Percentiles rank a stretch among this genome's conserved stretches.
Conservation (phyloP, 805 yeast genomes). For the Osmozyma mogii region DNA sequence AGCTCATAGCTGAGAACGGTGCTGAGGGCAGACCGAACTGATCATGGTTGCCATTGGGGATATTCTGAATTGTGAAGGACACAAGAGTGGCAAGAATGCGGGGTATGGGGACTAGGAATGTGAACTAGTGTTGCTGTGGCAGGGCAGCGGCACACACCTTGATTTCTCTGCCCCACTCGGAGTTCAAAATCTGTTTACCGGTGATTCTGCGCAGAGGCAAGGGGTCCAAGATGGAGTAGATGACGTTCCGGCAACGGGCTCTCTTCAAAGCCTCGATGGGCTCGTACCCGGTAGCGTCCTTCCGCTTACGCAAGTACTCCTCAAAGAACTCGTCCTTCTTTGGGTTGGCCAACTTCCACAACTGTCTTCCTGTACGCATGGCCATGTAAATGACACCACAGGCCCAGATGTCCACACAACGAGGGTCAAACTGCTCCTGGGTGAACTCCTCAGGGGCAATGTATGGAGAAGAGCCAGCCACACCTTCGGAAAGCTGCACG, state of each 20-base stretch:
- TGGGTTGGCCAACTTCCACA: slow-evolving; percentile 77
- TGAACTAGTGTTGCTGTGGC: no score
- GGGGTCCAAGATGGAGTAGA: slow-evolving; percentile 90
- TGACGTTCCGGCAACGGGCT: slow-evolving; percentile 85
- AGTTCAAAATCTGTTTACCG: slow-evolving; percentile 77
- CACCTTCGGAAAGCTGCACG: slow-evolving; percentile 63
- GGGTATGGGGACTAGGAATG: no score
- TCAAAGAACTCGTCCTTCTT: slow-evolving; percentile 74
- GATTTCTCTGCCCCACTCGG: slow-evolving; percentile 95
- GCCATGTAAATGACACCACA: slow-evolving; percentile 92
- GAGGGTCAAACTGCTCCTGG: slow-evolving; percentile 62
- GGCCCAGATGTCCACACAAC: slow-evolving; percentile 84
- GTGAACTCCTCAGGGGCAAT: slow-evolving; percentile 85
- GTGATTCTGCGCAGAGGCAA: slow-evolving; percentile 81
- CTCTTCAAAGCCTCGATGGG: slow-evolving; percentile 83
- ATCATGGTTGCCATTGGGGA: no score
- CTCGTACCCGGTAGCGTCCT: slow-evolving; percentile 78
- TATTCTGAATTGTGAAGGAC: no score
- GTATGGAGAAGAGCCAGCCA: slow-evolving; percentile 83
- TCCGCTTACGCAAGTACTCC: slow-evolving; percentile 69
- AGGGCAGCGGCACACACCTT: slow-evolving; percentile 70
- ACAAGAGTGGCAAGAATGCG: no score
- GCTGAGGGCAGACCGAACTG: no score
- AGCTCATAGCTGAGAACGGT: no score
- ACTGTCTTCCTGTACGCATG: slow-evolving; percentile 87